phyloP scores from a whole-genome alignment of 371 early-diverging fungal species.

The Dichotomocladium elegans region DNA sequence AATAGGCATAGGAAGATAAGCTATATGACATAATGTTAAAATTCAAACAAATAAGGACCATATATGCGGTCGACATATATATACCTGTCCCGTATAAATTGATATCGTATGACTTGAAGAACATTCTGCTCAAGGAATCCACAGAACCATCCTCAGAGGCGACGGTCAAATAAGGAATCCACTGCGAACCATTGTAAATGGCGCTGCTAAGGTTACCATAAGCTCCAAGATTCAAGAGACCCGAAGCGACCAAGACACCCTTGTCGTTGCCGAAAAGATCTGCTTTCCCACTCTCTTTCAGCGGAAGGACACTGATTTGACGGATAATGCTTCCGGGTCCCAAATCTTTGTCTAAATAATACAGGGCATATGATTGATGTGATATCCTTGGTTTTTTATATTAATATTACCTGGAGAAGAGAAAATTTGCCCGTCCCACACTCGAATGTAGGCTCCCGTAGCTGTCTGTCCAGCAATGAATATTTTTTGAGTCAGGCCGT shows the following conservation, averaged over 20 bases:
- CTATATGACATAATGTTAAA: conserved; percentile 17
- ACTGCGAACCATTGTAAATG: conserved; percentile 58
- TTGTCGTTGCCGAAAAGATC: conserved; percentile 6
- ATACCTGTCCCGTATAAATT: conserved; percentile 7
- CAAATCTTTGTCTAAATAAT: conserved; percentile 9
- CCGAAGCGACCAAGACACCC: conserved; percentile 41
- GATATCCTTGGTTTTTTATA: too few relatives aligned
- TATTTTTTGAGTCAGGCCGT: conserved; percentile 23
- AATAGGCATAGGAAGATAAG: conserved; percentile 49
- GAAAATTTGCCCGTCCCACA: conserved; percentile 42
- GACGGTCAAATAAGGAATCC: conserved; percentile 65
- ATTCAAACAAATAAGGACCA: not conserved
- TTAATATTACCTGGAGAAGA: conserved; percentile 7
- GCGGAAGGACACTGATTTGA: conserved; percentile 19
- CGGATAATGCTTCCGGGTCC: conserved; percentile 32
- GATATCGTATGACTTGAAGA: conserved; percentile 33
- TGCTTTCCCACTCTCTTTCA: conserved; percentile 2
- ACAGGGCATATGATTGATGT: not conserved
- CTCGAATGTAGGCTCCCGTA: conserved; percentile 21
- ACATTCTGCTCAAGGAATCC: conserved; percentile 39
- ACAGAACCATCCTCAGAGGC: conserved; percentile 38
- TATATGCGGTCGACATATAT: too few relatives aligned
- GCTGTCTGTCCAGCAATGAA: conserved; percentile 38
- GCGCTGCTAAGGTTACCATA: conserved; percentile 57
- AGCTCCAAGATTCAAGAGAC: conserved; percentile 39